Conservation (phyloP, 2,329 filamentous ascomycete genomes). For the Cryphonectria japonica region DNA sequence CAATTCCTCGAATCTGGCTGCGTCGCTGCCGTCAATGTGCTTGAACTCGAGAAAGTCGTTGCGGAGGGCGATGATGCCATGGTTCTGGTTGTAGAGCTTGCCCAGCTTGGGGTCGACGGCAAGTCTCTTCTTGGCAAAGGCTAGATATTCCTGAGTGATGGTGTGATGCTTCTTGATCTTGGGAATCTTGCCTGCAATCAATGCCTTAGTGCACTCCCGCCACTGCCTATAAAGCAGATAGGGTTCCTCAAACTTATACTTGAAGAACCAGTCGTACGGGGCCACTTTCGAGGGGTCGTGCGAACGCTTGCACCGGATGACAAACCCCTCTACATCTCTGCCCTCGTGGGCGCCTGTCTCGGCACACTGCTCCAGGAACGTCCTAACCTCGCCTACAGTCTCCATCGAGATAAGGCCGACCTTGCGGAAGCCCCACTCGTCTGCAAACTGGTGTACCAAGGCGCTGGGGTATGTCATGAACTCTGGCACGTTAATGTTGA, state of each 20-base stretch:
- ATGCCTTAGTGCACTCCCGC: constrained; percentile 92
- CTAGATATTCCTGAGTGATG: constrained; percentile 89
- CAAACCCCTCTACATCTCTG: constrained; percentile 94
- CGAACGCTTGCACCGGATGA: constrained; percentile 82
- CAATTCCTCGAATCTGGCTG: constrained; percentile 74
- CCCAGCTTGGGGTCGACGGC: constrained; percentile 68
- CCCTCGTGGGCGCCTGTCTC: constrained; percentile 89
- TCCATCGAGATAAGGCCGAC: constrained; percentile 79
- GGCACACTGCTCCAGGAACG: constrained; percentile 81
- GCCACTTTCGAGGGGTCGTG: constrained; percentile 52
- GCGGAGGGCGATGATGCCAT: constrained; percentile 90
- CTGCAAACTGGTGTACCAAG: constrained; percentile 87
- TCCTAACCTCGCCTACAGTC: constrained; percentile 72
- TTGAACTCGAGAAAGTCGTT: constrained; percentile 85
- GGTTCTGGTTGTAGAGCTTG: constrained; percentile 79
- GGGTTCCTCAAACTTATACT: constrained; percentile 99
- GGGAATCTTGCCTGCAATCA: constrained; percentile 76
- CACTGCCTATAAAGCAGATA: constrained; percentile 99
- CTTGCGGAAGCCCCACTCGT: constrained; percentile 92
- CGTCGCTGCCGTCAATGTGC: constrained; percentile 85
- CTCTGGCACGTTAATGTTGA: constrained; percentile 92
- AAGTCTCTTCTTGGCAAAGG: constrained; percentile 77
- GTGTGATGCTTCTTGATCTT: constrained; percentile 83
- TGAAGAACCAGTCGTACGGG: constrained; percentile 98
- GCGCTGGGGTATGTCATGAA: constrained; percentile 85